A percentile compares a stretch with the other conserved stretches of the same genome.
These are phyloP conservation scores for Fusarium burgessii DNA, from an alignment of 2,329 filamentous ascomycete species.

Conservation along the genomic window DNA sequence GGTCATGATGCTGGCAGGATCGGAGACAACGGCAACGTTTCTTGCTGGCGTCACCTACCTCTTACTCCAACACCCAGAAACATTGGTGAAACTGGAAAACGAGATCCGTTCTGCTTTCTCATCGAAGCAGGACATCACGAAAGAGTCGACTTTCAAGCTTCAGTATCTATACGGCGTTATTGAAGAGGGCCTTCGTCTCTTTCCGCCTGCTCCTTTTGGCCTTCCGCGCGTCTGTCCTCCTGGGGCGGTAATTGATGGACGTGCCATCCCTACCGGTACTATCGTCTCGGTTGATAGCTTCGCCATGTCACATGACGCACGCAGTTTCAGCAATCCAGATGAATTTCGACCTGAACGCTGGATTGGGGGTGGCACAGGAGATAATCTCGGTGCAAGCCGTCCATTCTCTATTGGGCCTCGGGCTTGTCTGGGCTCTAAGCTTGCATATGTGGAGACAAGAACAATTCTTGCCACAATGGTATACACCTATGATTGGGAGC, in stretches of 20 bases:
- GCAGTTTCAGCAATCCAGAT: neutral
- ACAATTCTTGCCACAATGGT: neutral
- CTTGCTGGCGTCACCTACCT: too few species aligned
- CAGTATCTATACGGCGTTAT: slow-evolving; percentile 7
- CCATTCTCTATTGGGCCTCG: slow-evolving; percentile 9
- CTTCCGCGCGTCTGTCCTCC: slow-evolving; percentile 8
- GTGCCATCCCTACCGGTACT: slow-evolving; percentile 5
- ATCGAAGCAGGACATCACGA: neutral
- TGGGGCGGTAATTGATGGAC: slow-evolving; percentile 4
- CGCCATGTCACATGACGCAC: slow-evolving; percentile 1
- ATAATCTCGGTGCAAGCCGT: neutral
- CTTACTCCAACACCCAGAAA: too few species aligned
- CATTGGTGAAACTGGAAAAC: too few species aligned
- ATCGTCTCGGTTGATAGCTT: slow-evolving; percentile 1
- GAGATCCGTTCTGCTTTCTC: too few species aligned
- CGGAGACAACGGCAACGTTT: too few species aligned
- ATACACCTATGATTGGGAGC: slow-evolving; percentile 4
- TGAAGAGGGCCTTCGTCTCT: slow-evolving; percentile 17
- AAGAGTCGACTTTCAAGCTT: neutral
- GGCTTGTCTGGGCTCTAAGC: slow-evolving; percentile 3
- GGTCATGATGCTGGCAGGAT: too few species aligned
- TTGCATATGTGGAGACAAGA: slow-evolving; percentile 5
- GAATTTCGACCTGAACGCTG: slow-evolving; percentile 10
- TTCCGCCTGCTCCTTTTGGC: slow-evolving; percentile 7
- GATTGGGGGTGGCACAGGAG: neutral